Percentiles rank a stretch among this genome's conserved stretches.
These are phyloP conservation scores for Halophytophthora batemanensis DNA, from an alignment of 352 stramenopile genomes.

Conservation along the genomic window DNA sequence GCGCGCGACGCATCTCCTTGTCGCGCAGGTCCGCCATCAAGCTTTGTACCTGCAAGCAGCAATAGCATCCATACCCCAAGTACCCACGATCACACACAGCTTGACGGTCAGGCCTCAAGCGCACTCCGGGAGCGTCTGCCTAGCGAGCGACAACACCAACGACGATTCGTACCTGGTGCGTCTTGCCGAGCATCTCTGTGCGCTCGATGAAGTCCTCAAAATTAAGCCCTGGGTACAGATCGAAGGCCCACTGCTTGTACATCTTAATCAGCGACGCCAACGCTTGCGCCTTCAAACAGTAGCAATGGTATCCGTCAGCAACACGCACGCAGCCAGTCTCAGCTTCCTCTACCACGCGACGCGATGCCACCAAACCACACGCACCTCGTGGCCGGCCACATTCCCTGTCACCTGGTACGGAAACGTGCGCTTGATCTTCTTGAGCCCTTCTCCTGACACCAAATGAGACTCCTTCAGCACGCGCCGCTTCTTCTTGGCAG, in stretches of 20 bases:
- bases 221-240: constrained; percentile 76
- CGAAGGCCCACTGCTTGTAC: constrained; percentile 87
- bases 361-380: background rate
- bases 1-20: constrained; percentile 47
- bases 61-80: background rate
- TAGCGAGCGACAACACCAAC: background rate
- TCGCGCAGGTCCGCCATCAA: constrained; percentile 56
- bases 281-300: constrained; percentile 37
- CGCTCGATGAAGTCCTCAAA: constrained; percentile 82
- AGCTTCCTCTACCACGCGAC: background rate
- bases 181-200: constrained; percentile 54
- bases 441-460: constrained; percentile 57
- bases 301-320: background rate
- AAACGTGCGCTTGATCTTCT: constrained; percentile 71
- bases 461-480: constrained; percentile 65
- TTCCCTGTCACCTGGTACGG: constrained; percentile 57
- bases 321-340: background rate
- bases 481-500: constrained; percentile 45
- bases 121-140: background rate
- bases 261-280: constrained; percentile 64
- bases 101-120: background rate
- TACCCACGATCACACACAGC: background rate
- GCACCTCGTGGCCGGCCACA: constrained; percentile 57
- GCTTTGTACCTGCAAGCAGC: constrained; percentile 37
- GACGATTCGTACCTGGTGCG: constrained; percentile 23